Evolutionary conservation across 1,284 basidiomycete genomes (phyloP).

Genomic region (Cryptococcus maquisensis): DNA sequence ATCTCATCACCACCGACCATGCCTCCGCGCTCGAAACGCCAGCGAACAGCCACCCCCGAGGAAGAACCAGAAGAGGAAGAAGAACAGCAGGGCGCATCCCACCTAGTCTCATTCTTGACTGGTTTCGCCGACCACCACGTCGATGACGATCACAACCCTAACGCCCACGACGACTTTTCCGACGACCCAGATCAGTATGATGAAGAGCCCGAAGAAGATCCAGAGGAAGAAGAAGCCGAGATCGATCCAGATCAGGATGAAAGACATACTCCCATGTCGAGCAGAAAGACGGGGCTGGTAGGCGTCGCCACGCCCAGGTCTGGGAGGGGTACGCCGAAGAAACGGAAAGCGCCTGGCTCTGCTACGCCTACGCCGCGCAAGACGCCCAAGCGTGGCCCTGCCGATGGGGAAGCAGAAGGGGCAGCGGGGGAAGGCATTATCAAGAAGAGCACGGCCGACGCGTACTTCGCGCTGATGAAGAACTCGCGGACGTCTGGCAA

Average conservation of each 20-base stretch:
- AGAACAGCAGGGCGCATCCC: slow-evolving; percentile 17
- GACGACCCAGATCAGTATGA: slow-evolving; percentile 27
- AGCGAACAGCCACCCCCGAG: background rate
- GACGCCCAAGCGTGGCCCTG: slow-evolving; percentile 10
- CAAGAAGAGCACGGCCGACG: slow-evolving; percentile 60
- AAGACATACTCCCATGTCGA: slow-evolving; percentile 18
- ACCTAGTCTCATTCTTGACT: slow-evolving; percentile 44
- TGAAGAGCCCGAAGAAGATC: slow-evolving; percentile 20
- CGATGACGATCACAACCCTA: slow-evolving; percentile 18
- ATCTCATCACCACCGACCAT: background rate
- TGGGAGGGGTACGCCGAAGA: slow-evolving; percentile 15
- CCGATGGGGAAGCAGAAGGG: slow-evolving; percentile 8
- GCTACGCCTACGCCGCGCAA: slow-evolving; percentile 23
- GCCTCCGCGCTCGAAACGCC: slow-evolving; percentile 1
- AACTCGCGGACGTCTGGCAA: slow-evolving; percentile 67
- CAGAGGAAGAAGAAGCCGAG: slow-evolving; percentile 13
- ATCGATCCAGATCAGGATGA: slow-evolving; percentile 17
- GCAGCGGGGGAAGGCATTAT: slow-evolving; percentile 34
- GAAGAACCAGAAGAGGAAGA: background rate
- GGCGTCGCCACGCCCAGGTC: slow-evolving; percentile 11
- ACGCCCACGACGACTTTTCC: slow-evolving; percentile 15
- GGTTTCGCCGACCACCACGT: slow-evolving; percentile 32
- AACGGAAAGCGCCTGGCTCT: slow-evolving; percentile 13
- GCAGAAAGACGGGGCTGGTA: slow-evolving; percentile 25
- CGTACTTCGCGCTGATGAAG: slow-evolving; percentile 66